Conservation (phyloP, 495 filamentous ascomycete genomes). For the Neurospora sp. region DNA sequence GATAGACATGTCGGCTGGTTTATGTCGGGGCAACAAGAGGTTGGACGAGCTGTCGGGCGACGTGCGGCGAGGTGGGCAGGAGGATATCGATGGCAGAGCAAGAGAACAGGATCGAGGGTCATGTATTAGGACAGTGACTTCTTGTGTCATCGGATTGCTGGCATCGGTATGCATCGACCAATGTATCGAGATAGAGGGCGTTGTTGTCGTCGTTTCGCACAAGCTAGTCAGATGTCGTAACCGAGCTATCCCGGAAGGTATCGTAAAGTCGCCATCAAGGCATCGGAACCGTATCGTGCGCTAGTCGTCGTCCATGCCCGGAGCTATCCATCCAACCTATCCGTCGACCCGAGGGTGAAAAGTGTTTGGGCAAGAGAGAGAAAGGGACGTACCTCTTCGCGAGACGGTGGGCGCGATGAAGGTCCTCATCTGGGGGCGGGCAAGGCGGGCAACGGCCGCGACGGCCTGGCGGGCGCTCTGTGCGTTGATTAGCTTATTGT, state of each 20-base stretch:
- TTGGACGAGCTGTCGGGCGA: background rate
- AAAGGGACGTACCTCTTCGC: conserved; percentile 54
- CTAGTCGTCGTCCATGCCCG: background rate
- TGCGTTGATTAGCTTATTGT: background rate
- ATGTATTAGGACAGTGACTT: background rate
- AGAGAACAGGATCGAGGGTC: background rate
- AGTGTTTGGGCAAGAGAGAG: background rate
- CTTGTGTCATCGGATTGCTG: background rate
- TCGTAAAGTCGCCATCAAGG: background rate
- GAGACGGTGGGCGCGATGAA: conserved; percentile 69
- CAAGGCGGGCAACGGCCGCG: conserved; percentile 52
- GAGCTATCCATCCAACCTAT: background rate
- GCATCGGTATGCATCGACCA: background rate
- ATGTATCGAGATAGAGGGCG: background rate
- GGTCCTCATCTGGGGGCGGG: conserved; percentile 66
- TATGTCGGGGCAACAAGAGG: background rate
- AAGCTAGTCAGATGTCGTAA: background rate
- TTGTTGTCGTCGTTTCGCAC: background rate
- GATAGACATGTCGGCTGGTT: background rate
- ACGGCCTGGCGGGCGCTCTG: conserved; percentile 68
- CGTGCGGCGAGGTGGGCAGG: background rate
- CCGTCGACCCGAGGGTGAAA: background rate
- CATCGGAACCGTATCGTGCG: background rate
- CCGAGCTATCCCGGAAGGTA: background rate
- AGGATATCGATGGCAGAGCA: background rate